Evolutionary conservation across 495 filamentous ascomycete genomes (phyloP).

Genomic region (Mytilinidion resinicola): DNA sequence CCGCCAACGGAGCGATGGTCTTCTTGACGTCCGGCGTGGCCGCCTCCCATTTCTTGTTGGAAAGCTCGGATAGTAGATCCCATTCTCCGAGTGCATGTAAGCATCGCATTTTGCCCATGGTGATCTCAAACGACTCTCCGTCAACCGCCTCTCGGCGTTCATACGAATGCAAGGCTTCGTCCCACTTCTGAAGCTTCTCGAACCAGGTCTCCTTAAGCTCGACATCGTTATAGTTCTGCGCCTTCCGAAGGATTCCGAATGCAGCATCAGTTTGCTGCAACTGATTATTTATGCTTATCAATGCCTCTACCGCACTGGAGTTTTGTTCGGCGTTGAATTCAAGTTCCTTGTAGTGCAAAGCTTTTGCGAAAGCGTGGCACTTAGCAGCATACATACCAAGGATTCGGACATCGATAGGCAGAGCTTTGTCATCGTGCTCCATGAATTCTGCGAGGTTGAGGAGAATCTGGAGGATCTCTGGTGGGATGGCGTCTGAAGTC

Average conservation of each 20-base stretch:
- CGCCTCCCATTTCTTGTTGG: conserved; percentile 87
- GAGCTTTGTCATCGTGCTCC: conserved; percentile 97
- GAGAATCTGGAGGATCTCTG: conserved; percentile 87
- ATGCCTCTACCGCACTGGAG: conserved; percentile 86
- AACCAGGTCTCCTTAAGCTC: conserved; percentile 98
- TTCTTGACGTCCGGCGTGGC: conserved; percentile 77
- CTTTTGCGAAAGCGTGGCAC: conserved; percentile 96
- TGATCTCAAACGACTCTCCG: conserved; percentile 73
- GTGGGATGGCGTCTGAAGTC: conserved; percentile 84
- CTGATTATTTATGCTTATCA: conserved; percentile 98
- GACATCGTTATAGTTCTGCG: conserved; percentile 88
- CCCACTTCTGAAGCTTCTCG: conserved; percentile 96
- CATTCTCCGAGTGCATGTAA: conserved; percentile 95
- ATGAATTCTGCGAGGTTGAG: conserved; percentile 98
- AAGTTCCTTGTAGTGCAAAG: conserved; percentile 96
- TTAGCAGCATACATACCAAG: conserved; percentile 88
- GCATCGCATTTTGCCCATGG: conserved; percentile 99
- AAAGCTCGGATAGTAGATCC: conserved; percentile 81
- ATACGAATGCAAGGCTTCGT: conserved; percentile 91
- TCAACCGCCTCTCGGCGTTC: conserved; percentile 70
- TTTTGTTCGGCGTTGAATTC: conserved; percentile 98
- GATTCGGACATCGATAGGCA: conserved; percentile 93
- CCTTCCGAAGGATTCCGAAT: conserved; percentile 91
- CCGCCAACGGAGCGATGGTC: conserved; percentile 83
- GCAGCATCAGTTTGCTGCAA: conserved; percentile 95